phyloP scores from a whole-genome alignment of 2,329 filamentous ascomycete species.

The Fusarium bulbicola region DNA sequence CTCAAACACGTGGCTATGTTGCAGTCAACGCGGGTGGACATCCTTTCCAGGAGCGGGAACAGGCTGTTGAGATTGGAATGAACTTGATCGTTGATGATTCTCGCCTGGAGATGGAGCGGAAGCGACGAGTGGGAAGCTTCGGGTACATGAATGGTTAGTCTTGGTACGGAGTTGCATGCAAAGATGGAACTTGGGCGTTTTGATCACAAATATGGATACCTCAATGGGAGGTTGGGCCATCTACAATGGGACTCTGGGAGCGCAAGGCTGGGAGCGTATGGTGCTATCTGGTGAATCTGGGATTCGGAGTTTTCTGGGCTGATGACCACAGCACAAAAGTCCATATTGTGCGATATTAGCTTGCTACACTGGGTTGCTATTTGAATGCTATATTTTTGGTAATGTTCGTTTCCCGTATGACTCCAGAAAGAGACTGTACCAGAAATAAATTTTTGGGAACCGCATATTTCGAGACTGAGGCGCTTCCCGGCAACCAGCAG shows the following conservation, averaged over 20 bases:
- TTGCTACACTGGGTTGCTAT: background rate
- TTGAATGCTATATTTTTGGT: background rate
- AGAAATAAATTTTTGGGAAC: fast-evolving
- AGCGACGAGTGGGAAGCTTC: background rate
- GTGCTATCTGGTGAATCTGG: too few relatives aligned
- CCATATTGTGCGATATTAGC: background rate
- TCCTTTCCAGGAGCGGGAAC: too few relatives aligned
- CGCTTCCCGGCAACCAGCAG: too few relatives aligned
- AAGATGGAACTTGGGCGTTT: background rate
- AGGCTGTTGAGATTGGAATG: too few relatives aligned
- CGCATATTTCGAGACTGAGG: fast-evolving
- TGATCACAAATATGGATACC: fast-evolving
- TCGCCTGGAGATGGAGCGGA: too few relatives aligned
- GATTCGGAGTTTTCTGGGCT: background rate
- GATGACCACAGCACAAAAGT: background rate
- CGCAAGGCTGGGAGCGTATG: fast-evolving
- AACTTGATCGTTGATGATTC: too few relatives aligned
- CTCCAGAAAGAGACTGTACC: background rate
- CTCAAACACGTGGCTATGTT: too few relatives aligned
- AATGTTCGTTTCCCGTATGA: background rate
- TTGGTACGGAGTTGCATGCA: too few relatives aligned
- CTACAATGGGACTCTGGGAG: fast-evolving
- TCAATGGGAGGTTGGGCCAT: fast-evolving
- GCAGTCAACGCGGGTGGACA: too few relatives aligned
- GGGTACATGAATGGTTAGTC: background rate